These are phyloP conservation scores for Corrigiola litoralis DNA, from an alignment of 179 eudicot species.

Conservation along the genomic window DNA sequence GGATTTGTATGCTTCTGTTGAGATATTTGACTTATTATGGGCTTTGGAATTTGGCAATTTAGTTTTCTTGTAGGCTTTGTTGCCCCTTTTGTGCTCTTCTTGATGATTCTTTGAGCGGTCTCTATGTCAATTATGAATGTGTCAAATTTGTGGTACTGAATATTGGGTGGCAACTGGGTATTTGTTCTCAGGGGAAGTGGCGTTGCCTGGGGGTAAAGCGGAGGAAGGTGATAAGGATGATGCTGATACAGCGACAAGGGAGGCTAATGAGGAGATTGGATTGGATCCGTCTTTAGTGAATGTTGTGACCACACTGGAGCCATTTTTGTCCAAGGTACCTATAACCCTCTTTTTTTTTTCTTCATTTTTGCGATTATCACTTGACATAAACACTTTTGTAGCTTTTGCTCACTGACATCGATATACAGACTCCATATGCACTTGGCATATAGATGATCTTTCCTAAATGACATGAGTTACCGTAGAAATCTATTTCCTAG, in stretches of 20 bases:
- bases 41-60: too few relatives aligned
- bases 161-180: conserved; percentile 3
- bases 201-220: conserved; percentile 76
- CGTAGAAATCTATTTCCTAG: too few relatives aligned
- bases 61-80: too few relatives aligned
- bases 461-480: too few relatives aligned
- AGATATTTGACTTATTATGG: too few relatives aligned
- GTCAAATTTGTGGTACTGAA: not conserved
- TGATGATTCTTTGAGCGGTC: too few relatives aligned
- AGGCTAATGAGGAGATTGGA: conserved; percentile 77
- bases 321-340: conserved; percentile 74
- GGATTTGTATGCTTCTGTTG: too few relatives aligned
- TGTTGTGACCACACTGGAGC: conserved; percentile 66
- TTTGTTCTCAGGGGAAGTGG: conserved; percentile 58
- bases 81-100: too few relatives aligned
- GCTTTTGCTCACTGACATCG: not conserved
- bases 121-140: too few relatives aligned
- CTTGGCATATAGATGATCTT: too few relatives aligned
- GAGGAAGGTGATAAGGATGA: conserved; percentile 69
- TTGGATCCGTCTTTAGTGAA: conserved; percentile 68
- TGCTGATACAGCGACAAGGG: conserved; percentile 61
- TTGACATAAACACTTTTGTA: not conserved
- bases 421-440: too few relatives aligned
- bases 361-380: not conserved
- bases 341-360: too few relatives aligned